Evolutionary conservation across 208 protist genomes (phyloP).

Genomic region (Wallacemonas sp.): DNA sequence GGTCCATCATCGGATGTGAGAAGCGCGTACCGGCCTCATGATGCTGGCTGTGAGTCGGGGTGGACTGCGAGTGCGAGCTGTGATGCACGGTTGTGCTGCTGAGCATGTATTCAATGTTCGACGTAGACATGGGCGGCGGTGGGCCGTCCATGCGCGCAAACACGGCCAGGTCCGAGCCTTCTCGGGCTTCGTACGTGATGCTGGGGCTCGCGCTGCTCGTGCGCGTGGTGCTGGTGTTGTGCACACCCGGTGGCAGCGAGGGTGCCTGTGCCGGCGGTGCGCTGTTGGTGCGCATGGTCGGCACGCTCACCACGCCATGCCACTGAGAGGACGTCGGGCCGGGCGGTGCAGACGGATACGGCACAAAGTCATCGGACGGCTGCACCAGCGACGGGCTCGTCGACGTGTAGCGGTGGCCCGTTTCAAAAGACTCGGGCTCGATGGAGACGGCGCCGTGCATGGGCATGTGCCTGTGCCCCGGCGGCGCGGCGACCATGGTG

Average conservation of each 20-base stretch:
- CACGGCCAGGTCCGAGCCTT: not conserved
- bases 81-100: slow-evolving; percentile 11
- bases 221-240: not conserved
- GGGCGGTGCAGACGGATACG: too few relatives aligned
- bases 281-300: slow-evolving; percentile 5
- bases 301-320: slow-evolving; percentile 6
- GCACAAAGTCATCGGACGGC: not conserved
- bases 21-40: not conserved
- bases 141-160: not conserved
- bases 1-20: slow-evolving; percentile 3
- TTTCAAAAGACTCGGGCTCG: not conserved
- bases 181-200: not conserved
- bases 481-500: not conserved
- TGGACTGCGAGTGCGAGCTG: slow-evolving; percentile 6
- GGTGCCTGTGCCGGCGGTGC: not conserved
- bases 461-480: not conserved
- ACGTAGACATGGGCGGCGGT: not conserved
- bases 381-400: slow-evolving; percentile 12
- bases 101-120: not conserved
- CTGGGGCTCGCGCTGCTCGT: not conserved
- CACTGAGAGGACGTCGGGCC: not conserved
- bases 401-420: not conserved
- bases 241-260: not conserved
- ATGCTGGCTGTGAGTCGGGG: not conserved
- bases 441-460: not conserved